These are phyloP conservation scores for Baudoinia panamericana DNA, from an alignment of 495 filamentous ascomycete species.

Conservation along the genomic window DNA sequence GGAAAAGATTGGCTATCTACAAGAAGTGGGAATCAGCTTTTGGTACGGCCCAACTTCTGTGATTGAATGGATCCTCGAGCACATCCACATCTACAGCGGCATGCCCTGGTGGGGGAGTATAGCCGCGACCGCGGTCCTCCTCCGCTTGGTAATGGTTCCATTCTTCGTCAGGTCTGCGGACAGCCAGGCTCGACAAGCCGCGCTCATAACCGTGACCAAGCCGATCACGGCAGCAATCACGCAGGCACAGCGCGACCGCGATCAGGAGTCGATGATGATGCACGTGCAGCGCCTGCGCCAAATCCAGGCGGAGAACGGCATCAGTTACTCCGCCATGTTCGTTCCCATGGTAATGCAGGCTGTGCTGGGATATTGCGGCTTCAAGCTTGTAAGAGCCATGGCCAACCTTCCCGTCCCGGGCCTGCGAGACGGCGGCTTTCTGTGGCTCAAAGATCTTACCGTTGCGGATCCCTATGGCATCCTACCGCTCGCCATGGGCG, in stretches of 20 bases:
- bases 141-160: conserved; percentile 54
- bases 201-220: conserved; percentile 35
- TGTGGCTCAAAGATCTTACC: conserved; percentile 75
- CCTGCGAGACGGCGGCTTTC: conserved; percentile 49
- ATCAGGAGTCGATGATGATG: conserved; percentile 33
- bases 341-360: conserved; percentile 49
- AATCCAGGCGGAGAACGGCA: conserved; percentile 40
- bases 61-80: conserved; percentile 65
- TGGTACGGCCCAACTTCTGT: conserved; percentile 61
- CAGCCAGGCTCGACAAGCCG: conserved; percentile 39
- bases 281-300: conserved; percentile 34
- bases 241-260: conserved; percentile 24
- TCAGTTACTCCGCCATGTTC: conserved; percentile 40
- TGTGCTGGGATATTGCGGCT: conserved; percentile 65
- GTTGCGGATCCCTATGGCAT: conserved; percentile 61
- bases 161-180: conserved; percentile 48
- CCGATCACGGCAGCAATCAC: conserved; percentile 41
- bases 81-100: conserved; percentile 59
- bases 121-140: conserved; percentile 43
- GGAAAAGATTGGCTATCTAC: conserved; percentile 70
- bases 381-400: conserved; percentile 65
- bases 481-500: conserved; percentile 42
- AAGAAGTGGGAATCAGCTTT: conserved; percentile 70
- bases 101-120: conserved; percentile 77
- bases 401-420: conserved; percentile 63